These are phyloP conservation scores for Paramecium primaurelia DNA, from an alignment of 73 alveolate genomes.

Conservation along the genomic window DNA sequence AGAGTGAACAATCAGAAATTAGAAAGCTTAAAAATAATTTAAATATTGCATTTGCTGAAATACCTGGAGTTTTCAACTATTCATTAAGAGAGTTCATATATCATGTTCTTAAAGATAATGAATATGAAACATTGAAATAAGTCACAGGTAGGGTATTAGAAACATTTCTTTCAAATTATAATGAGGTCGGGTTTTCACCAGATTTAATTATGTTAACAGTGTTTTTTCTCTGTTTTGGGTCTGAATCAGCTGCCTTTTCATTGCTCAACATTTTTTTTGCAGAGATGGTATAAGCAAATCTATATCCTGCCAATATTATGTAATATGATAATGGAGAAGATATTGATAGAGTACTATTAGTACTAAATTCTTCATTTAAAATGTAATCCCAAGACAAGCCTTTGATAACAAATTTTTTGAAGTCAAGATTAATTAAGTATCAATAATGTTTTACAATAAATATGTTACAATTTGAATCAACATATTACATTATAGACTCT, in stretches of 20 bases:
- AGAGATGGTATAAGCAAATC: background rate
- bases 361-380: background rate
- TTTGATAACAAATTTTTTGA: background rate
- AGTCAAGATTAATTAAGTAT: background rate
- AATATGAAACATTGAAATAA: background rate
- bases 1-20: background rate
- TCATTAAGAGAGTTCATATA: conserved; percentile 9
- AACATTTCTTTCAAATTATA: background rate
- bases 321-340: conserved; percentile 1
- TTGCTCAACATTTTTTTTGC: background rate
- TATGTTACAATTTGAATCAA: conserved; percentile 2
- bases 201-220: background rate
- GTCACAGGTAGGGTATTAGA: background rate
- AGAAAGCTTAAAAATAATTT: background rate
- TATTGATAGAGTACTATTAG: background rate
- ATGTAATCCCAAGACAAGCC: background rate
- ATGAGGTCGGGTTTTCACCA: background rate
- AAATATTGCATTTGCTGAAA: background rate
- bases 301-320: background rate
- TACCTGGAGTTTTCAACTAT: background rate
- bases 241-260: background rate
- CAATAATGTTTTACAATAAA: background rate
- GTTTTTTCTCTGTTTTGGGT: conserved; percentile 12
- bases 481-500: background rate
- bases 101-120: background rate